Conservation (phyloP, 78 protist genomes). For the Dictyostelium intermedium region DNA sequence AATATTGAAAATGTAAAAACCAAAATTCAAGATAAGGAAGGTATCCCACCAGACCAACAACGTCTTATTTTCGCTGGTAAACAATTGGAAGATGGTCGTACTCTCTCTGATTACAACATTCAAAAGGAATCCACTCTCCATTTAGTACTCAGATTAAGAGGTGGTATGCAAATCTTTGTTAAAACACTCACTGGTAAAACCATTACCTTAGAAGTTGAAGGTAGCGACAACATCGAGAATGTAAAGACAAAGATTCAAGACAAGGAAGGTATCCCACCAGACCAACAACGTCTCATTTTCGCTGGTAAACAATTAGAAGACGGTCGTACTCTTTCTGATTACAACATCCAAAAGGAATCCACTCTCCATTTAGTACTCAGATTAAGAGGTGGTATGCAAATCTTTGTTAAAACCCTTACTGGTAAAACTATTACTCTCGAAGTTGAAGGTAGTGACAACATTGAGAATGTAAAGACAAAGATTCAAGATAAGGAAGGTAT, state of each 20-base stretch:
- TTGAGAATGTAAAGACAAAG: conserved; percentile 98
- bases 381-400: conserved; percentile 94
- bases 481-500: conserved; percentile 99
- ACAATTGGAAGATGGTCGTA: conserved; percentile 98
- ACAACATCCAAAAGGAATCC: conserved; percentile 94
- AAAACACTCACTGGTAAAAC: conserved; percentile 98
- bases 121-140: conserved; percentile 94
- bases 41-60: conserved; percentile 98
- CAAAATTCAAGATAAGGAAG: conserved; percentile 98
- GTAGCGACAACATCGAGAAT: conserved; percentile 95
- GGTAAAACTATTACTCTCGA: conserved; percentile 99
- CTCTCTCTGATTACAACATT: conserved; percentile 95
- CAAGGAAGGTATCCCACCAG: conserved; percentile 99
- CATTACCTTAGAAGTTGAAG: conserved; percentile 97
- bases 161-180: conserved; percentile 96
- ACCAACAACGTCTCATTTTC: conserved; percentile 99
- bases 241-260: conserved; percentile 98
- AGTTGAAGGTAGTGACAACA: conserved; percentile 96
- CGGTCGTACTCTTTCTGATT: conserved; percentile 92
- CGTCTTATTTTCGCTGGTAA: conserved; percentile 98
- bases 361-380: conserved; percentile 92
- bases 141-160: conserved; percentile 89
- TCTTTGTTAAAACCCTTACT: conserved; percentile 97
- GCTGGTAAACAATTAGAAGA: conserved; percentile 99
- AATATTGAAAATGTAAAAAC: conserved; percentile 96